Percentiles rank a stretch among this genome's conserved stretches.
Conservation (phyloP, 177 flowering plant species). For the Vitis hybrid region DNA sequence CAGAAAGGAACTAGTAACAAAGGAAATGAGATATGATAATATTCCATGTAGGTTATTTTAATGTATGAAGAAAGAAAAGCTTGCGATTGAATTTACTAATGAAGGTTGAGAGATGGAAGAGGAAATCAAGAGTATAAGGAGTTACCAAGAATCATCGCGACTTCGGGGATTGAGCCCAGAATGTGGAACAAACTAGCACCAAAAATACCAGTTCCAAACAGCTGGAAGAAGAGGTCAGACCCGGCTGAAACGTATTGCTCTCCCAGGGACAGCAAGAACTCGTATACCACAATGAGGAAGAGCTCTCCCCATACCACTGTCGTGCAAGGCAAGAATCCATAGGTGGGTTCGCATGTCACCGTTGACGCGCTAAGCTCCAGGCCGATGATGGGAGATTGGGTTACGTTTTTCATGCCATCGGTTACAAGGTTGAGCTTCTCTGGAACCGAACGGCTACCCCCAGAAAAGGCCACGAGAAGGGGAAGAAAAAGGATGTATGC, state of each 20-base stretch:
- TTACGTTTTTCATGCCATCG: not conserved
- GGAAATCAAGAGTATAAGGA: not conserved
- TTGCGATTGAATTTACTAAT: too few species aligned
- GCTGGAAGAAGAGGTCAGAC: conserved; percentile 36
- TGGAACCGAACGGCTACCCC: conserved; percentile 1
- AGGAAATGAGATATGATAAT: too few species aligned
- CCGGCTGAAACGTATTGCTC: conserved; percentile 36
- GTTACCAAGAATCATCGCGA: conserved; percentile 37
- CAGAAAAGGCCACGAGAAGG: not conserved
- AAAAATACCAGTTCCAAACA: conserved; percentile 49
- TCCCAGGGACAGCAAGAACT: conserved; percentile 34
- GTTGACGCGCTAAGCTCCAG: conserved; percentile 16
- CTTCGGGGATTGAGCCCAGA: conserved; percentile 41
- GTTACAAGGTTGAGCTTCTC: conserved; percentile 3
- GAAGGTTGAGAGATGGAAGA: not conserved
- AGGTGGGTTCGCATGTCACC: conserved; percentile 37
- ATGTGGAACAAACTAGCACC: conserved; percentile 49
- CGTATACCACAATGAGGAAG: conserved; percentile 44
- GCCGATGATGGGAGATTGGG: not conserved
- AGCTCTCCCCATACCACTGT: conserved; percentile 37
- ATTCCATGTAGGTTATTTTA: too few species aligned
- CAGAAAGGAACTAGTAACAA: too few species aligned
- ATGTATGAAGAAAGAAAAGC: not conserved
- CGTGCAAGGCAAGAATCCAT: conserved; percentile 57
- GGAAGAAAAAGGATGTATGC: not conserved